These are phyloP conservation scores for Didymellaceae sp. DNA, from an alignment of 2,329 filamentous ascomycete genomes.

Conservation along the genomic window DNA sequence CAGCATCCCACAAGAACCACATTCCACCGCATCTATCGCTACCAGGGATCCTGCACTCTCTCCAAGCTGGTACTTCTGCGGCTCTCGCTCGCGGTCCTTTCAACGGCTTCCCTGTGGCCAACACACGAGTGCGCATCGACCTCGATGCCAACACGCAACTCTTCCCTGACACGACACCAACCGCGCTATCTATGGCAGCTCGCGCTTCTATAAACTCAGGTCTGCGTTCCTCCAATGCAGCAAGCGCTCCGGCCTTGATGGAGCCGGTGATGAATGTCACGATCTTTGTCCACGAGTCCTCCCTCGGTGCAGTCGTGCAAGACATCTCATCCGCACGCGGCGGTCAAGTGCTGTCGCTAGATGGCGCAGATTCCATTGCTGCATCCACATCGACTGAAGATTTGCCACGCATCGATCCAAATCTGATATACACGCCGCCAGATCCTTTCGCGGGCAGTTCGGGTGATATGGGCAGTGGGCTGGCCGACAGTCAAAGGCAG, in stretches of 20 bases:
- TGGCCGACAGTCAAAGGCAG: constrained; percentile 52
- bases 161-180: constrained; percentile 71
- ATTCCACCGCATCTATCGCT: constrained; percentile 63
- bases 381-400: constrained; percentile 34
- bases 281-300: constrained; percentile 83
- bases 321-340: constrained; percentile 77
- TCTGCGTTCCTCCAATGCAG: constrained; percentile 66
- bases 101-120: constrained; percentile 80
- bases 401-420: constrained; percentile 66
- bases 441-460: constrained; percentile 72
- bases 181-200: constrained; percentile 71
- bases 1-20: constrained; percentile 50
- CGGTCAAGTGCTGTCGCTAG: constrained; percentile 75
- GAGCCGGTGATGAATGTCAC: constrained; percentile 93
- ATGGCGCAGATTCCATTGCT: constrained; percentile 37
- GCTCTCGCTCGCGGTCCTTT: constrained; percentile 85
- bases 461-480: constrained; percentile 23
- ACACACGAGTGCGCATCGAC: constrained; percentile 71
- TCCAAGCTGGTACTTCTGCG: constrained; percentile 81
- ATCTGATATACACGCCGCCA: constrained; percentile 82
- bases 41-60: constrained; percentile 57
- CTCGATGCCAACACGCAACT: constrained; percentile 71
- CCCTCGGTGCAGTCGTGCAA: constrained; percentile 82
- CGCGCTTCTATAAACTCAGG: constrained; percentile 69
- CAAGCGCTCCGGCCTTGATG: constrained; percentile 70